Evolutionary conservation across 257 asterid species (phyloP), one percentile per base, ranked within the genome.

Genomic region (Petunia axillaris): DNA sequence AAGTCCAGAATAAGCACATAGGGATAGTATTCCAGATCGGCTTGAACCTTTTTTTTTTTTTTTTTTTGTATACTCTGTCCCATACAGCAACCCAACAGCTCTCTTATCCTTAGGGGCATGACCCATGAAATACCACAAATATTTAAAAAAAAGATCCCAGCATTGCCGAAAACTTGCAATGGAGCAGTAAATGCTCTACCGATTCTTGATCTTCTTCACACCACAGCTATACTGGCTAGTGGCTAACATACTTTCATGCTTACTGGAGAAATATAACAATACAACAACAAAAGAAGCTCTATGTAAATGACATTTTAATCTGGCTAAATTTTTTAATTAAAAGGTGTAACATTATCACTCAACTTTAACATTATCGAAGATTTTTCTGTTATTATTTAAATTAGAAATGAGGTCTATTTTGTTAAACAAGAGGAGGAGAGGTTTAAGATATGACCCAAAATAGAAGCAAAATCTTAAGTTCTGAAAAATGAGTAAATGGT

Each of bases 361-460:
- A 8, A 25, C 77, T 70, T 43, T 48, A 16, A 25, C 43, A 46
- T 25, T 10, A 70, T 10, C 25, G 44, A 3, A 25, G 25, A 71
- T 5, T 68, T 36, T 13, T 16, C 2, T 71, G 50, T 3, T 48
- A 44, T 71, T 36, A 48, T 25, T 71, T 48, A 5, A 25, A 14
- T 43, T 43, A 68, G 76, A 70, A 43, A 10, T 4, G 59, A 70
- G 77, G 77, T 71, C 43, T 10, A 25, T 70, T 48, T 70, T 71
- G 43, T 71, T 71, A 46, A 71, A 25, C 59, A 5, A 1, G 35
- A 71, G 13, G 77, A 48, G 60, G 16, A 48, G 44, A 71, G 77
- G 60, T 11, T 25, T 48, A 35, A 48, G 13, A 71, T 71, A 71
- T 71, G 10, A 71, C 77, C 77, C 25, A 10, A 35, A 48, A 46